Base-by-base conservation (phyloP, 2,329 filamentous ascomycete genomes). In the Dothiorella sarmentorum region DNA sequence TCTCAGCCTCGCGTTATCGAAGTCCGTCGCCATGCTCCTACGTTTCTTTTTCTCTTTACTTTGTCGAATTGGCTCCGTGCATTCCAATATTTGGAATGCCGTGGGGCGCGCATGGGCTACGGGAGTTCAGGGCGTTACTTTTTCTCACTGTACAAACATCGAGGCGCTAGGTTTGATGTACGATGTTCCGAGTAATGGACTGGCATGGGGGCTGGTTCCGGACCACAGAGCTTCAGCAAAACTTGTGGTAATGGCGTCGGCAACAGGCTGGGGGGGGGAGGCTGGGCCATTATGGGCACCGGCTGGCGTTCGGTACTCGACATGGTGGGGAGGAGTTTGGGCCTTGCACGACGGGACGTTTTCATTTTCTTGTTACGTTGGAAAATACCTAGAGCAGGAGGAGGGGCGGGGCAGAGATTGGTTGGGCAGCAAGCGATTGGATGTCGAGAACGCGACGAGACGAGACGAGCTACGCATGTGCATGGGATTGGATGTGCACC, bases 351-450 rank as follows among this genome's bases (percentile, higher is more conserved):
- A 58, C 26, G 55, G 55, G 55, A 58, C 20, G 55, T 22, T 58
- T 49, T 58, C 55, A 58, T 51, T 58, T 43, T 52, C 45, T 58
- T 58, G 56, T 56, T 40, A 56, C 29, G 53, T 20, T 45, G 53
- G 53, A 52, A n/a, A 42, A 51, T 58, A 58, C 55, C 55, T 47
- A 49, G 55, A 58, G 53, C 31, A 38, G 55, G 55, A 24, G 53
- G 47, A 52, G 22, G 45, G 33, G 37, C 20, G 35, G 56, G 56
- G 56, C 44, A 35, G 56, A 49, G 56, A 49, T 58, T 35, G 33
- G 56, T 58, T 58, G 56, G 56, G 56, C 56, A 58, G 56, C 56
- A 51, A 58, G 56, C 56, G 56, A 57, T 57, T 57, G 53, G 53
- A 45, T 45, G 53, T 40, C 45, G 15, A 35, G 53, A 57, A 57